Base-by-base conservation (phyloP, 345 rosid genomes). In the Stellera chamaejasme region DNA sequence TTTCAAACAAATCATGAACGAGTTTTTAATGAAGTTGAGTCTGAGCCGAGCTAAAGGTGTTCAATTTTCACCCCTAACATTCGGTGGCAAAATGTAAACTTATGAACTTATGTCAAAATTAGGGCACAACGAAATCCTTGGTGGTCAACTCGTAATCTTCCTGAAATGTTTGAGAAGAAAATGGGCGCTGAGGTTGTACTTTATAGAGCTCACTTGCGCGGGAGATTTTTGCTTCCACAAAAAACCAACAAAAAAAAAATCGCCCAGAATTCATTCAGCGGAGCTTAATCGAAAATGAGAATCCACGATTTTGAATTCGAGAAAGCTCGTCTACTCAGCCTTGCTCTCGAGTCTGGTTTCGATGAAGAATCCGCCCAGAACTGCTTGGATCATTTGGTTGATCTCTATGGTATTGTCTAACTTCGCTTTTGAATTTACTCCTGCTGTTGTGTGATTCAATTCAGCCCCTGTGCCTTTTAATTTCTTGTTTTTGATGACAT, bases 311-410 rank as follows among this genome's bases (percentile, higher is more conserved):
- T 72, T 42, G 81, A 84, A 58, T 16, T 78, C 54, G 92, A 91
- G 88, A 83, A 74, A 72, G 75, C 79, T 65, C 79, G 87, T 62
- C 64, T 85, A 43, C 48, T 82, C 32, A 82, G 85, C 82, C 64
- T 88, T 64, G 93, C 96, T 45, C 71, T 79, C 23, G 79, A 77
- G 0, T 69, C 76, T 27, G 95, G 98, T n/a, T 88, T 88, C 71
- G 85, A 82, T 43, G 72, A 80, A 51, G 78, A 79, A 25, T 75
- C 88, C 10, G 81, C 90, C 4, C 72, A 55, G 50, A 80, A 71
- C 58, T 75, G 85, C 71, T 66, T 88, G 39, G 78, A 82, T 59
- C 83, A 84, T 57, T 74, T 84, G 73, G 64, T 92, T 69, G 75
- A 78, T 52, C 96, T 88, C 45, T 92, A 84, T 69, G 88, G 90